These are phyloP conservation scores for Blastobotrys serpentis DNA, from an alignment of 1,139 yeast species.

Conservation along the genomic window DNA sequence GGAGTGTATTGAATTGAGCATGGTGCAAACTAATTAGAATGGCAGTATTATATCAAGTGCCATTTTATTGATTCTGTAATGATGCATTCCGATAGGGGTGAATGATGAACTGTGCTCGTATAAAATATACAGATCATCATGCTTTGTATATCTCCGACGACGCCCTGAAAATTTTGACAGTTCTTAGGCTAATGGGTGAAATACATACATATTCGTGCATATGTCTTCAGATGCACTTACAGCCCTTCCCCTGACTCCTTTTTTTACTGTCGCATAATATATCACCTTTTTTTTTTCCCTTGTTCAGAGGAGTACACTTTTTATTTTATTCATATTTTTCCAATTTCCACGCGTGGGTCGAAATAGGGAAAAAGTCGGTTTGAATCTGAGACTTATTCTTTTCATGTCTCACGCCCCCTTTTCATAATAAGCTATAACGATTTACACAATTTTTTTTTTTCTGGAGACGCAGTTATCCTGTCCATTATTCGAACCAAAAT, in stretches of 20 bases:
- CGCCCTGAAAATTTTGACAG: slow-evolving; percentile 2
- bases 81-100: not conserved
- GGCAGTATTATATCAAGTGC: too few species aligned
- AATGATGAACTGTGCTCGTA: not conserved
- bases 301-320: too few species aligned
- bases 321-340: too few species aligned
- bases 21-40: too few species aligned
- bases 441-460: too few species aligned
- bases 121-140: too few species aligned
- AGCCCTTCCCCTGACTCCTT: not conserved
- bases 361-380: not conserved
- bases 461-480: not conserved
- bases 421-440: not conserved
- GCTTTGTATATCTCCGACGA: not conserved
- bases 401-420: not conserved
- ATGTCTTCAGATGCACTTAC: not conserved
- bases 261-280: not conserved
- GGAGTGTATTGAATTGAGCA: not conserved
- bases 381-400: not conserved
- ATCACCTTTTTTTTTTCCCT: not conserved
- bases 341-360: not conserved
- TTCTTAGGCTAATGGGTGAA: not conserved
- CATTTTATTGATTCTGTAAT: too few species aligned
- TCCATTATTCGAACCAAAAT: too few species aligned
- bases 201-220: not conserved